Percentiles rank a stretch among this genome's conserved stretches.
Conservation (phyloP, 768 basidiomycete species). For the Pleurotus citrinopileatus region DNA sequence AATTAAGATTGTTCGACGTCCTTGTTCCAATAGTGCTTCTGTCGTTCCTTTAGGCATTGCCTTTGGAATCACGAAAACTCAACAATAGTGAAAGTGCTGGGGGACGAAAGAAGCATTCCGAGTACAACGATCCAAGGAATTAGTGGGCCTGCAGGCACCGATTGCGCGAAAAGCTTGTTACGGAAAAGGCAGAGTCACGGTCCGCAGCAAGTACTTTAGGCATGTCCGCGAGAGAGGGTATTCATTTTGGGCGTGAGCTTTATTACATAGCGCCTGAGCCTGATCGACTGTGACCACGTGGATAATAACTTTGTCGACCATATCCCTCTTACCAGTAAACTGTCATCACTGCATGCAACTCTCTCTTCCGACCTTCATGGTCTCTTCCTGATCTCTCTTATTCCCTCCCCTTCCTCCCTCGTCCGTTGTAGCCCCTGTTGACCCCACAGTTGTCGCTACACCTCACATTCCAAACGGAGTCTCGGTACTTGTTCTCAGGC, state of each 20-base stretch:
- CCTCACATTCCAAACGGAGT: not conserved
- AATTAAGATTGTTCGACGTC: too few relatives aligned
- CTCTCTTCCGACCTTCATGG: constrained; percentile 2
- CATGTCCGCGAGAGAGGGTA: too few relatives aligned
- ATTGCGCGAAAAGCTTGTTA: not conserved
- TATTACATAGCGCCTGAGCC: not conserved
- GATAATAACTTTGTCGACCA: constrained; percentile 3
- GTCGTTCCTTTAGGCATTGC: too few relatives aligned
- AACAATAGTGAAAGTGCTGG: too few relatives aligned
- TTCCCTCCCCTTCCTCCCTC: not conserved
- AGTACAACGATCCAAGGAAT: not conserved
- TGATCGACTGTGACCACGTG: constrained; percentile 6
- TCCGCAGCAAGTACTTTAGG: too few relatives aligned
- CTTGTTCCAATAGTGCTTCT: too few relatives aligned
- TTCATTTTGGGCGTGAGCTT: too few relatives aligned
- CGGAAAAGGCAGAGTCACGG: too few relatives aligned
- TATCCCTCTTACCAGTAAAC: not conserved
- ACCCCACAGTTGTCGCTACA: too few relatives aligned
- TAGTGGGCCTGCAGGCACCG: not conserved
- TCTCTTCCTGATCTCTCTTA: not conserved
- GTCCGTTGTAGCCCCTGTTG: not conserved
- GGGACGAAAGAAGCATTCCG: too few relatives aligned
- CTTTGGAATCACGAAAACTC: too few relatives aligned
- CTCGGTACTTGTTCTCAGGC: constrained; percentile 2
- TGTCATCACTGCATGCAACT: not conserved